A percentile compares a stretch with the other conserved stretches of the same genome.
Evolutionary conservation across 2,329 filamentous ascomycete genomes (phyloP).

Genomic region (Ascocoryne sarcoides): DNA sequence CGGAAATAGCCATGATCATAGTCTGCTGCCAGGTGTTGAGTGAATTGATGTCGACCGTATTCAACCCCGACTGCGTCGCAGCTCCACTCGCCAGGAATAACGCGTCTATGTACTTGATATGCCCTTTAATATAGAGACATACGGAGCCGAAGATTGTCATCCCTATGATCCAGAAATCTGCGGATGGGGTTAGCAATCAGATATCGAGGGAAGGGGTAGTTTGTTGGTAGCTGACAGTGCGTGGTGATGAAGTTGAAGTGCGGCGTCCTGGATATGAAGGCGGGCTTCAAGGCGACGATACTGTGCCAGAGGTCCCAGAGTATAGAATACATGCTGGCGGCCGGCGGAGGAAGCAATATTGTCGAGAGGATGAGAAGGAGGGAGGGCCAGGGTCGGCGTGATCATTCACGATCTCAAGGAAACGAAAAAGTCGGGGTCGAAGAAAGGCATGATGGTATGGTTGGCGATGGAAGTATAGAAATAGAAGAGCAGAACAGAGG

Average conservation of each 20-base stretch:
- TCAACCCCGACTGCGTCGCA: constrained; percentile 87
- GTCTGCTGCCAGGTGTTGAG: constrained; percentile 67
- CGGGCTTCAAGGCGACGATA: constrained; percentile 43
- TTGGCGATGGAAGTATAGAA: too few relatives aligned
- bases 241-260: constrained; percentile 74
- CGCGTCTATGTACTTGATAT: constrained; percentile 73
- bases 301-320: constrained; percentile 30
- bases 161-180: constrained; percentile 73
- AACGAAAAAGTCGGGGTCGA: too few relatives aligned
- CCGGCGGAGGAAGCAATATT: background rate
- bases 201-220: background rate
- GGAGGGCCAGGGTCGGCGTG: too few relatives aligned
- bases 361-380: too few relatives aligned
- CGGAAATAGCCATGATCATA: constrained; percentile 60
- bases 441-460: too few relatives aligned
- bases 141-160: constrained; percentile 68
- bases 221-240: constrained; percentile 53
- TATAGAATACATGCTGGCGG: constrained; percentile 19
- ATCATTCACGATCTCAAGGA: too few relatives aligned
- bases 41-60: constrained; percentile 62
- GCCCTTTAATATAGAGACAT: constrained; percentile 57
- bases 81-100: constrained; percentile 80
- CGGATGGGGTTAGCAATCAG: background rate
- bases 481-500: too few relatives aligned
- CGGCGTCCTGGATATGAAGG: constrained; percentile 51